Conservation (phyloP, 129 eudicot species). For the Tanacetum coccineum region DNA sequence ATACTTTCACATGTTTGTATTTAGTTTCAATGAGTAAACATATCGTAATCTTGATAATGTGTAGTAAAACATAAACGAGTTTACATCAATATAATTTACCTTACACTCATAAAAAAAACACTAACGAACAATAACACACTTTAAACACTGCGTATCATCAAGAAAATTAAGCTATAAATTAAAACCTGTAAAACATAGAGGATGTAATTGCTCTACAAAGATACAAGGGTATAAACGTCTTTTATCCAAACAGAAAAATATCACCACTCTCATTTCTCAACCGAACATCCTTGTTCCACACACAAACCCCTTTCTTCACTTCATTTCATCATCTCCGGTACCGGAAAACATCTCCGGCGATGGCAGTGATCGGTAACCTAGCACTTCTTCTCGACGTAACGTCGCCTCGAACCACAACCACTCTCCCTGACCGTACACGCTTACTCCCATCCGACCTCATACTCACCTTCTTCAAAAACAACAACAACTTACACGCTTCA, state of each 20-base stretch:
- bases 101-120: too few species aligned
- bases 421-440: conserved; percentile 41
- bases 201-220: not conserved
- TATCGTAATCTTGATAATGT: too few species aligned
- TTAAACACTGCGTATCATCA: too few species aligned
- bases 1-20: too few species aligned
- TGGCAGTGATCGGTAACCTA: conserved; percentile 82
- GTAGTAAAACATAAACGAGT: too few species aligned
- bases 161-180: too few species aligned
- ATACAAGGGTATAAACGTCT: not conserved
- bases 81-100: too few species aligned
- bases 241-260: not conserved
- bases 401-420: conserved; percentile 34
- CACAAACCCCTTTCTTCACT: conserved; percentile 15
- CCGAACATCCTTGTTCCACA: conserved; percentile 9
- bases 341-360: conserved; percentile 26
- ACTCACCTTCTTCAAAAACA: conserved; percentile 45
- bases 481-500: conserved; percentile 24
- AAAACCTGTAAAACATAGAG: too few species aligned
- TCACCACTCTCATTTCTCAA: conserved; percentile 14
- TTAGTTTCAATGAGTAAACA: too few species aligned
- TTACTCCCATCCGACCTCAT: conserved; percentile 56
- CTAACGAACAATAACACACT: too few species aligned
- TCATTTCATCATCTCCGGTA: conserved; percentile 20
- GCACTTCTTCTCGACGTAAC: conserved; percentile 53